Evolutionary conservation across 768 basidiomycete species (phyloP).

Genomic region (Rhodocollybia butyracea): DNA sequence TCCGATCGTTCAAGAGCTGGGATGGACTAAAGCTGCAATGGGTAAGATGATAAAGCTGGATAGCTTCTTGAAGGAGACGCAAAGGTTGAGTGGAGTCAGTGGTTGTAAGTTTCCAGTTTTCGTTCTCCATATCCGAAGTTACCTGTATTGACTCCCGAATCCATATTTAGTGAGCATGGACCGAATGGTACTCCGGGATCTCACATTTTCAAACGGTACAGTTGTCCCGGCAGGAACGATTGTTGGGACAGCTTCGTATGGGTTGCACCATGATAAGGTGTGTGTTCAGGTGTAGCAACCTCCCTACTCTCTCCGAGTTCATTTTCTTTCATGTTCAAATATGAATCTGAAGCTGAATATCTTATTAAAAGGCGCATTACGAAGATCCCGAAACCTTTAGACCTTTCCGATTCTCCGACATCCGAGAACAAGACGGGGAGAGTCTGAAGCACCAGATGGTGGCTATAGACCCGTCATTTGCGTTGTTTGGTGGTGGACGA

Average conservation of each 20-base stretch:
- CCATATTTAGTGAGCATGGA: slow-evolving; percentile 12
- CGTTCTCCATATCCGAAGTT: not conserved
- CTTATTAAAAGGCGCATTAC: not conserved
- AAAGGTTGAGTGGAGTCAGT: slow-evolving; percentile 26
- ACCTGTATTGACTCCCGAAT: too few species aligned
- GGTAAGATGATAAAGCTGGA: slow-evolving; percentile 39
- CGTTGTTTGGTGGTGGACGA: slow-evolving; percentile 15
- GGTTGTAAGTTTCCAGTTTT: slow-evolving; percentile 13
- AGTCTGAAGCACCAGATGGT: slow-evolving; percentile 13
- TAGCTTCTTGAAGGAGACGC: slow-evolving; percentile 43
- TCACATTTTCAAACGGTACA: slow-evolving; percentile 16
- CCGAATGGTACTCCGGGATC: slow-evolving; percentile 10
- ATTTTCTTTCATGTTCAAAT: too few species aligned
- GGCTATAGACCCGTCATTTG: slow-evolving; percentile 8
- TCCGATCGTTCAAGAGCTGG: slow-evolving; percentile 22
- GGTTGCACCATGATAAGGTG: slow-evolving; percentile 12
- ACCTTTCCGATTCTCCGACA: slow-evolving; percentile 8
- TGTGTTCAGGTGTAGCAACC: too few species aligned
- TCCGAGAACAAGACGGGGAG: slow-evolving; percentile 2
- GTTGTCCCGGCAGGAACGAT: slow-evolving; percentile 11
- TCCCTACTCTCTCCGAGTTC: too few species aligned
- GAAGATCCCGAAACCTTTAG: not conserved
- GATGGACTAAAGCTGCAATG: slow-evolving; percentile 40
- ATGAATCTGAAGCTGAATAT: not conserved
- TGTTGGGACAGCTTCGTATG: slow-evolving; percentile 5